Conservation (phyloP, 768 basidiomycete genomes). For the Suillus spraguei region DNA sequence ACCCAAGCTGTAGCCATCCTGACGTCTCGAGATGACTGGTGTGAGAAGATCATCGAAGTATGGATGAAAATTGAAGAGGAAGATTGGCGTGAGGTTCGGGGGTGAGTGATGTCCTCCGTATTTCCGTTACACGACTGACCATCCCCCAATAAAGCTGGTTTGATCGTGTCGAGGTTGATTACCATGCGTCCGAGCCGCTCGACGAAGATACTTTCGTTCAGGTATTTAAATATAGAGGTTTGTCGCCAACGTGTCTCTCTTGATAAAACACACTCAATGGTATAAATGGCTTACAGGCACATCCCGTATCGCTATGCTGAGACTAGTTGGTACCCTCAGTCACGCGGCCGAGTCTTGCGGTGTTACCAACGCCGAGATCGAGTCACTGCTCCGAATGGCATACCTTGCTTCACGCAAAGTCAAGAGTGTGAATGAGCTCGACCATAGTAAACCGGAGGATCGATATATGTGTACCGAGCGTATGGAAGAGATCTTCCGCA, state of each 20-base stretch:
- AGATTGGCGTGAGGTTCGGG: constrained; percentile 20
- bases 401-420: constrained; percentile 23
- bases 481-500: constrained; percentile 21
- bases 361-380: constrained; percentile 27
- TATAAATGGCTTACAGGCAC: constrained; percentile 14
- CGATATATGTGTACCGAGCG: constrained; percentile 17
- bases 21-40: constrained; percentile 30
- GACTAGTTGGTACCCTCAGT: constrained; percentile 30
- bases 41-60: constrained; percentile 25
- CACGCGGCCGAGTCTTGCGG: constrained; percentile 19
- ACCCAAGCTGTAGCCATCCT: constrained; percentile 24
- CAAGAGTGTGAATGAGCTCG: constrained; percentile 12
- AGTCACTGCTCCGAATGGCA: constrained; percentile 29
- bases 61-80: constrained; percentile 33
- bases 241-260: neutral
- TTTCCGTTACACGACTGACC: neutral
- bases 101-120: constrained; percentile 14
- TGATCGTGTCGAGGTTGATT: constrained; percentile 17
- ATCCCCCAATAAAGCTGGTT: constrained; percentile 15
- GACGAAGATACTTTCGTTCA: constrained; percentile 14
- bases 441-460: neutral
- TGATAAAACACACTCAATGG: neutral
- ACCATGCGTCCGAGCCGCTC: constrained; percentile 19
- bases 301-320: constrained; percentile 29
- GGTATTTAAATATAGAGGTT: constrained; percentile 27